Evolutionary conservation across 179 eudicot genomes (phyloP), one percentile per base, ranked within the genome.

Genomic region (Drosera spatulata): DNA sequence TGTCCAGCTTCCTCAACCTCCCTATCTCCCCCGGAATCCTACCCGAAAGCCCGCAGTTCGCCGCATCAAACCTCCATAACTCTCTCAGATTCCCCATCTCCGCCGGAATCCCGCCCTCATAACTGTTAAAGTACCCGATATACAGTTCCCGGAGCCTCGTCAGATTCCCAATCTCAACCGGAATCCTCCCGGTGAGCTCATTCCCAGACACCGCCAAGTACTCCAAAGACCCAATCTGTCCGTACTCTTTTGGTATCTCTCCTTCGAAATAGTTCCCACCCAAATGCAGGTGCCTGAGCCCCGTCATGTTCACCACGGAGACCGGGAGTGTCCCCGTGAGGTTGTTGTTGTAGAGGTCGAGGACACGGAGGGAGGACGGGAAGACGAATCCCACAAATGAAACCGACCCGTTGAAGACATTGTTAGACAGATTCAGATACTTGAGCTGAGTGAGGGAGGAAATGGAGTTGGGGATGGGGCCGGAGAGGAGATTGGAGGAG

Each of bases 211-310:
- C 80, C 0, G 97, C 91, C 0, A 90, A 78, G 53, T 90, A 90
- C 55, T 81, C 79, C 3, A 90, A 73, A 0, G 52, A 12, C 7
- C 64, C 58, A 65, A 85, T 84, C 0, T 50, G 9, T 0, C 97
- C 95, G 52, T 80, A 87, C 62, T 81, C 82, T 10, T 62, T 52
- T 0, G 97, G 97, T 58, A 90, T 82, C 39, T 48, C 65, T 4
- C 95, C 97, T 55, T 68, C 10, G 62, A 90, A 87, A 64, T 63
- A 90, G 71, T 87, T 90, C 0, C 97, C 97, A 0, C 97, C 97
- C 5, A 90, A 71, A 51, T 90, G 97, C 14, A 90, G 81, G 39
- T 84, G 95, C 0, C 66, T 69, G 50, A 90, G 84, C 33, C 65
- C 67, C 10, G 77, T 8, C 66, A 85, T 66, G 4, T 61, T 42